phyloP scores from a whole-genome alignment of 768 basidiomycete genomes.

The Polyporus arcularius region DNA sequence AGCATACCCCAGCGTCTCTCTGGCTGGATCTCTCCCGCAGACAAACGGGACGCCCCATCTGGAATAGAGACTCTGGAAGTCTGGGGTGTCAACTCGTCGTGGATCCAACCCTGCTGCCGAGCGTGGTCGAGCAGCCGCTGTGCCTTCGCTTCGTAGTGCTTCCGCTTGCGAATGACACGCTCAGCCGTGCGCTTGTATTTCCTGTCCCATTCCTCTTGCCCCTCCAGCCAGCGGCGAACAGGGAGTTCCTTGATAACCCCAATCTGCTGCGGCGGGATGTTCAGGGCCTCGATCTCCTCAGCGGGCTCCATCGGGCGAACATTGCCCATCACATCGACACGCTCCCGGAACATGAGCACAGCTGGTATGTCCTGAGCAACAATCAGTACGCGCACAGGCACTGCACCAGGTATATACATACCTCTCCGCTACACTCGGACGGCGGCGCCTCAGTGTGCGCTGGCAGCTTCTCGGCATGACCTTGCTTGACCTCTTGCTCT shows the following conservation, averaged over 20 bases:
- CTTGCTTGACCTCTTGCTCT: constrained; percentile 31
- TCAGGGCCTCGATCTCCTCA: constrained; percentile 53
- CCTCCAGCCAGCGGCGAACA: constrained; percentile 62
- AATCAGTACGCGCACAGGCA: not conserved
- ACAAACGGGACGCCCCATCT: constrained; percentile 10
- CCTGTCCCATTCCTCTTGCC: constrained; percentile 64
- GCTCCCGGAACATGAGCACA: constrained; percentile 65
- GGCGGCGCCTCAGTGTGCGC: not conserved
- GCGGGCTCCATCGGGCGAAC: constrained; percentile 65
- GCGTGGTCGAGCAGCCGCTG: constrained; percentile 46
- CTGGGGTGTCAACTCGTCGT: constrained; percentile 9
- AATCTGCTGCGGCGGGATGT: constrained; percentile 54
- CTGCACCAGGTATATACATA: not conserved
- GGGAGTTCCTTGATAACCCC: constrained; percentile 77
- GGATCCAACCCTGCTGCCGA: constrained; percentile 46
- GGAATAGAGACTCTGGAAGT: constrained; percentile 2
- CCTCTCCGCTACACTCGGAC: not conserved
- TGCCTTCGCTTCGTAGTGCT: constrained; percentile 47
- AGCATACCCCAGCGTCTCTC: constrained; percentile 29
- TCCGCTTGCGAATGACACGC: constrained; percentile 44
- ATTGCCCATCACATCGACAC: constrained; percentile 63
- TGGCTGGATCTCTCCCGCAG: constrained; percentile 21
- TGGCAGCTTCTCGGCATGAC: constrained; percentile 22
- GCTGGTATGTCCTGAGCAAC: constrained; percentile 24
- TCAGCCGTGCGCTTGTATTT: constrained; percentile 45